phyloP scores from a whole-genome alignment of 1,284 basidiomycete species.

The Bjerkandera adusta region DNA sequence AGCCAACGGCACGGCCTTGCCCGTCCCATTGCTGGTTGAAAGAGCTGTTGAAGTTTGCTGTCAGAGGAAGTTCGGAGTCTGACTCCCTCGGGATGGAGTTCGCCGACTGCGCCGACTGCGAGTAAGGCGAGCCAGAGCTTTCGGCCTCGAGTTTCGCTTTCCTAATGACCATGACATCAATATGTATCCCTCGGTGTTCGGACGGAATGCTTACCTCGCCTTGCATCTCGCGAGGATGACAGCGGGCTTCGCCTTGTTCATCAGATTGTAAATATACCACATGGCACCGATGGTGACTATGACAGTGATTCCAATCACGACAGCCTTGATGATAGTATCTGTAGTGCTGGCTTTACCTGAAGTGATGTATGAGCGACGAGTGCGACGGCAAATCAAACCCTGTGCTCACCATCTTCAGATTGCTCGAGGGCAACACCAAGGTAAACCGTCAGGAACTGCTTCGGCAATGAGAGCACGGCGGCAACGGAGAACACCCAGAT shows the following conservation, averaged over 20 bases:
- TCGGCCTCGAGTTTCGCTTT: constrained; percentile 45
- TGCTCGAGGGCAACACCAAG: constrained; percentile 65
- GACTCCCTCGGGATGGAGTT: too few relatives aligned
- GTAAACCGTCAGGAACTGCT: constrained; percentile 75
- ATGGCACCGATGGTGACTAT: constrained; percentile 76
- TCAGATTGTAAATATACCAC: constrained; percentile 80
- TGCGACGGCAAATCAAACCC: background rate
- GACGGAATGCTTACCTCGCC: constrained; percentile 44
- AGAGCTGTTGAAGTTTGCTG: constrained; percentile 19
- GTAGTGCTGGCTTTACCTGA: constrained; percentile 33
- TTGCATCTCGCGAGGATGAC: constrained; percentile 77
- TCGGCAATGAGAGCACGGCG: constrained; percentile 74
- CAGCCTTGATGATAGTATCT: constrained; percentile 61
- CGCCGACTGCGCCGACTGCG: too few relatives aligned
- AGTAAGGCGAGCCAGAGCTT: constrained; percentile 30
- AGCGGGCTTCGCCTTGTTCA: constrained; percentile 71
- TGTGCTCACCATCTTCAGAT: constrained; percentile 35
- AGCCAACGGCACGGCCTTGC: constrained; percentile 33
- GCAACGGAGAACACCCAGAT: constrained; percentile 71
- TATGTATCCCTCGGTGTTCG: background rate
- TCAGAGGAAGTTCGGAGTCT: constrained; percentile 42
- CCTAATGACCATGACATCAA: constrained; percentile 26
- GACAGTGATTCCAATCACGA: constrained; percentile 60
- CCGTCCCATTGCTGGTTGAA: constrained; percentile 38
- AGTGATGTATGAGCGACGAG: background rate